These are phyloP conservation scores for Epichloe typhina DNA, from an alignment of 2,329 filamentous ascomycete genomes.

Conservation along the genomic window DNA sequence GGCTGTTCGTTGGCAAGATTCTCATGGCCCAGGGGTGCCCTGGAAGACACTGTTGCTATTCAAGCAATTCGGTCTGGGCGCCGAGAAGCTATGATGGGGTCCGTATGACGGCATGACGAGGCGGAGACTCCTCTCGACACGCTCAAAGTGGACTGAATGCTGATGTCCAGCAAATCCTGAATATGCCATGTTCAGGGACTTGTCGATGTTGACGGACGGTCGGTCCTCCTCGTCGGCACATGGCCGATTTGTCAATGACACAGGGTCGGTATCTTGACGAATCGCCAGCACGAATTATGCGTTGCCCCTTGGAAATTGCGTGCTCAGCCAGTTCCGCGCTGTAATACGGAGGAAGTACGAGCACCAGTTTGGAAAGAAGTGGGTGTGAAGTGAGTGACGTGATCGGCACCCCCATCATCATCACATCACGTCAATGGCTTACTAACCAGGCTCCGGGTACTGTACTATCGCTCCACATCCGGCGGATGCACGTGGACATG, in stretches of 20 bases:
- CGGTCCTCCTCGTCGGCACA: too few species aligned
- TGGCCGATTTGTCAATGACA: neutral
- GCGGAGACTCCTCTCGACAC: too few species aligned
- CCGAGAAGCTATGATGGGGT: too few species aligned
- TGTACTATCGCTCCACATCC: neutral
- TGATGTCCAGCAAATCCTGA: too few species aligned
- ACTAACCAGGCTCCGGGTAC: neutral
- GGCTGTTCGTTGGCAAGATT: too few species aligned
- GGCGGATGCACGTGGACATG: neutral
- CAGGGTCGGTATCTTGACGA: neutral
- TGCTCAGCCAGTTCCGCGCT: neutral
- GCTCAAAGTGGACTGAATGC: too few species aligned
- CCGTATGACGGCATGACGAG: too few species aligned
- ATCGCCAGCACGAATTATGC: neutral
- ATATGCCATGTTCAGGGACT: too few species aligned
- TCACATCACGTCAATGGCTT: slow-evolving; percentile 9
- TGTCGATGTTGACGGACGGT: too few species aligned
- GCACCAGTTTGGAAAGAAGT: neutral
- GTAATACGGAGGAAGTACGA: neutral
- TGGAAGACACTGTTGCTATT: too few species aligned
- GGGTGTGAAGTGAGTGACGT: slow-evolving; percentile 7
- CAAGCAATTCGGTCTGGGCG: too few species aligned
- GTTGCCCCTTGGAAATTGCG: slow-evolving; percentile 3
- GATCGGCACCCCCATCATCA: slow-evolving; percentile 8
- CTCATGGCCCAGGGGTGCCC: too few species aligned